phyloP scores from a whole-genome alignment of 2,329 filamentous ascomycete genomes.

The Amauroascus niger region DNA sequence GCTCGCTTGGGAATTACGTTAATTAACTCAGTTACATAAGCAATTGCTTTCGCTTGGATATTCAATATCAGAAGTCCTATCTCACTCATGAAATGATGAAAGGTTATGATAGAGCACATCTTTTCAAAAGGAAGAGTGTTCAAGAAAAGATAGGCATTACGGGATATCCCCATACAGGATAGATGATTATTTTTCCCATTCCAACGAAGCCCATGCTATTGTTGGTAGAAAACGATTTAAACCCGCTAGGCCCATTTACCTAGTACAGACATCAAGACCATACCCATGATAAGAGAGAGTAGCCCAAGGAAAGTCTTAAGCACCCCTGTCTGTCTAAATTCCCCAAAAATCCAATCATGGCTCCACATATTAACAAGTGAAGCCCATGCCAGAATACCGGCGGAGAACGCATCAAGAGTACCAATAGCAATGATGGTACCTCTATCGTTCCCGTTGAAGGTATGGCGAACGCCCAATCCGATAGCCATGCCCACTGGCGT shows the following conservation, averaged over 20 bases:
- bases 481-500: constrained; percentile 75
- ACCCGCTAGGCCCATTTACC: constrained; percentile 56
- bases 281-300: constrained; percentile 49
- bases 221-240: not conserved
- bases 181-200: not conserved
- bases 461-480: constrained; percentile 59
- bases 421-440: constrained; percentile 61
- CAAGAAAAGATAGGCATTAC: too few relatives aligned
- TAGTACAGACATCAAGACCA: constrained; percentile 61
- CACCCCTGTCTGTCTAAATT: constrained; percentile 46
- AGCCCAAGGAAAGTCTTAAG: constrained; percentile 44
- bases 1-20: too few relatives aligned
- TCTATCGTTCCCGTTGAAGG: constrained; percentile 64
- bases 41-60: too few relatives aligned
- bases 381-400: constrained; percentile 71
- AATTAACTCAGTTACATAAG: too few relatives aligned
- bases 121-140: too few relatives aligned
- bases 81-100: too few relatives aligned
- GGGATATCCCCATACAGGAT: too few relatives aligned
- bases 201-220: not conserved
- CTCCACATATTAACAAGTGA: constrained; percentile 73
- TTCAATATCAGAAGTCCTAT: too few relatives aligned
- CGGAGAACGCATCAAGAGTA: constrained; percentile 62
- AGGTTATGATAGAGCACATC: too few relatives aligned
- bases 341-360: constrained; percentile 58